A percentile compares a stretch with the other conserved stretches of the same genome.
Evolutionary conservation across 1,139 yeast species (phyloP).

Genomic region (Suzukiozyma palmioleophila): DNA sequence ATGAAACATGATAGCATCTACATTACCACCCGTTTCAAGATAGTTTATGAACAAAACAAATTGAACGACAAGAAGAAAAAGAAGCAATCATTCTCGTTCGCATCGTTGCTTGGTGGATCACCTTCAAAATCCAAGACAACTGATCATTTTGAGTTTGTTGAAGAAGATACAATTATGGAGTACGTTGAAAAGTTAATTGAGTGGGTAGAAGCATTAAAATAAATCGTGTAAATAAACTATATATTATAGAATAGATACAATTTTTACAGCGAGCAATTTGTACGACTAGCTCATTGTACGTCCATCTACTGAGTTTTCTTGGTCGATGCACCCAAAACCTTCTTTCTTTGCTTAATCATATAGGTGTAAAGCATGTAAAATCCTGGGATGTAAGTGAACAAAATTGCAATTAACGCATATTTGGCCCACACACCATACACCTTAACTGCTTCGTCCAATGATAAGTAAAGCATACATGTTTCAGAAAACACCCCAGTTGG

Average conservation of each 20-base stretch:
- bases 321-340: slow-evolving; percentile 41
- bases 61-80: slow-evolving; percentile 9
- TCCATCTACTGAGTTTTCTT: slow-evolving; percentile 15
- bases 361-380: slow-evolving; percentile 80
- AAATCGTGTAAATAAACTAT: not conserved
- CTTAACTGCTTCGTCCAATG: slow-evolving; percentile 58
- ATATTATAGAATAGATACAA: not conserved
- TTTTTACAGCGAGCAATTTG: too few species aligned
- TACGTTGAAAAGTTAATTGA: slow-evolving; percentile 27
- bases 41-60: slow-evolving; percentile 32
- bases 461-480: slow-evolving; percentile 60
- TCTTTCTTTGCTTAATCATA: slow-evolving; percentile 84
- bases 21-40: slow-evolving; percentile 27
- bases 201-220: slow-evolving; percentile 24
- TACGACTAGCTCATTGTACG: too few species aligned
- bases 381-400: slow-evolving; percentile 79
- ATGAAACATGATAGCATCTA: slow-evolving; percentile 29
- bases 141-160: slow-evolving; percentile 22
- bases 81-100: slow-evolving; percentile 11
- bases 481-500: slow-evolving; percentile 93
- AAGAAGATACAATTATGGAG: slow-evolving; percentile 30
- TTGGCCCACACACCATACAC: slow-evolving; percentile 51
- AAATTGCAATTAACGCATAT: slow-evolving; percentile 48
- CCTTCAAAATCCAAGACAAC: slow-evolving; percentile 10
- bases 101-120: slow-evolving; percentile 11